Percentiles rank a stretch among this genome's conserved stretches.
Evolutionary conservation across 2,329 filamentous ascomycete species (phyloP).

Genomic region (Trichoderma harzianum): DNA sequence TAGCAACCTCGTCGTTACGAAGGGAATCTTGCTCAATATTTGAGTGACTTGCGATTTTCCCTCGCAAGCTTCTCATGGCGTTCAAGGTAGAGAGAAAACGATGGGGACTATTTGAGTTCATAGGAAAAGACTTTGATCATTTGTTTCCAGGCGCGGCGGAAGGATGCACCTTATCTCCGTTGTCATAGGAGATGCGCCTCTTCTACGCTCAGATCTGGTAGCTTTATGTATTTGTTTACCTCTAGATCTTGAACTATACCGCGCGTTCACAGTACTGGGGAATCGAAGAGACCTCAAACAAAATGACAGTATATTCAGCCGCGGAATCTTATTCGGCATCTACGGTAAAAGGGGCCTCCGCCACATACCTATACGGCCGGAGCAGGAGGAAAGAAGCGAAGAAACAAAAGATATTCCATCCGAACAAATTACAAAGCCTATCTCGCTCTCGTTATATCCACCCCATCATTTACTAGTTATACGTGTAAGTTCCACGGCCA

Average conservation of each 20-base stretch:
- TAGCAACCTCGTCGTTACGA: neutral
- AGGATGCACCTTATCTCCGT: neutral
- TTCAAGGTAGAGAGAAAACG: neutral
- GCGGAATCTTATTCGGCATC: neutral
- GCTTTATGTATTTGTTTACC: neutral
- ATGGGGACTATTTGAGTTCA: neutral
- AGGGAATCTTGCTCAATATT: neutral
- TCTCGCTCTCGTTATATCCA: neutral
- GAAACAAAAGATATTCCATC: neutral
- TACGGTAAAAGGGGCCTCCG: neutral
- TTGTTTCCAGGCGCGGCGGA: too few relatives aligned
- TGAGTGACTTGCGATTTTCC: neutral
- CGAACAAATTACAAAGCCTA: neutral
- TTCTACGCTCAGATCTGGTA: neutral
- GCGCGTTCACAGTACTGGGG: neutral
- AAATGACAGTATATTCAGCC: neutral
- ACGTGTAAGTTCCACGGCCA: neutral
- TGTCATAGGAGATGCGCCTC: neutral
- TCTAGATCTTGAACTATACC: neutral
- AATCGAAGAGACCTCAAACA: neutral
- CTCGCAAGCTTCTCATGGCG: neutral
- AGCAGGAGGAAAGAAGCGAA: neutral
- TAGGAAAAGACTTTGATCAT: neutral
- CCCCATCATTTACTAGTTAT: neutral
- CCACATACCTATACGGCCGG: neutral